Percentiles rank a stretch among this genome's conserved stretches.
Conservation (phyloP, 495 filamentous ascomycete genomes). For the Penicillium diatomitis region DNA sequence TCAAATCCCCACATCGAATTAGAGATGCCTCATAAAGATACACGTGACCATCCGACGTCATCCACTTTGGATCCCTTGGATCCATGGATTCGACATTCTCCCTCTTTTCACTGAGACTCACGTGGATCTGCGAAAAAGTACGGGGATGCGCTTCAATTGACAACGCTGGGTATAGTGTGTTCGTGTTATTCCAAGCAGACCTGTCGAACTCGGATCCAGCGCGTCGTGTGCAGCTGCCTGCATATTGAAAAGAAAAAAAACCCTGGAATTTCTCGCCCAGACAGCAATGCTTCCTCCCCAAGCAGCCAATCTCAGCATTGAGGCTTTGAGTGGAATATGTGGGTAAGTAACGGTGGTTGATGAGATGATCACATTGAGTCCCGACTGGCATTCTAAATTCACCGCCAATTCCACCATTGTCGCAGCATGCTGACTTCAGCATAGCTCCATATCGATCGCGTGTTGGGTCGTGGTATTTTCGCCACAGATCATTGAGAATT, state of each 20-base stretch:
- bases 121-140: neutral
- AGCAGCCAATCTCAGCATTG: constrained; percentile 61
- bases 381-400: too few relatives aligned
- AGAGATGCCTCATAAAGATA: neutral
- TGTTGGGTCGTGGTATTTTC: constrained; percentile 98
- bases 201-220: too few relatives aligned
- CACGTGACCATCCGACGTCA: constrained; percentile 24
- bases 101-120: constrained; percentile 5
- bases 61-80: constrained; percentile 1
- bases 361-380: too few relatives aligned
- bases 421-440: neutral
- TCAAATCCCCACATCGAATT: too few relatives aligned
- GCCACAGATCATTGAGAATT: constrained; percentile 94
- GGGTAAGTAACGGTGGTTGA: constrained; percentile 43
- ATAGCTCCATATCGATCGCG: constrained; percentile 84
- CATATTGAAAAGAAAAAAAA: too few relatives aligned
- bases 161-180: neutral
- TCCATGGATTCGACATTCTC: constrained; percentile 9
- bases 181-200: neutral
- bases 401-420: too few relatives aligned
- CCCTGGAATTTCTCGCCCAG: constrained; percentile 3
- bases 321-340: constrained; percentile 82
- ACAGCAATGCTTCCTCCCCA: constrained; percentile 60
- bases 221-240: too few relatives aligned
- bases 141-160: neutral